phyloP scores from a whole-genome alignment of 768 basidiomycete genomes.

The Kondoa malvinella region DNA sequence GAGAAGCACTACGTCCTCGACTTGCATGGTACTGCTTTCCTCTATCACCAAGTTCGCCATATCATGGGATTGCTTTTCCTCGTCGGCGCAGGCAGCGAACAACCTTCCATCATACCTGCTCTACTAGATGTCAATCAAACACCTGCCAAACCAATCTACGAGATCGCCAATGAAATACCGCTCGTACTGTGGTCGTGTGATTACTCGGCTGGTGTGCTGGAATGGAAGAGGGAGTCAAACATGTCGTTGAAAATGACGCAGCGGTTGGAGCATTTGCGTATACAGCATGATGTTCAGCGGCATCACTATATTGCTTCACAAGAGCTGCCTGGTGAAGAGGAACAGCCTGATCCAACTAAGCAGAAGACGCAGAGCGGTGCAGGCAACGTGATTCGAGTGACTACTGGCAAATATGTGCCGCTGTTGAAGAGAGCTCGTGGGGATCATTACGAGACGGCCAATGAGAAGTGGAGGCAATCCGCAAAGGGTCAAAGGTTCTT shows the following conservation, averaged over 20 bases:
- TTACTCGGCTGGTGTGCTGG: slow-evolving; percentile 48
- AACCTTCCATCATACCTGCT: slow-evolving; percentile 48
- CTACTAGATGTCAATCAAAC: slow-evolving; percentile 41
- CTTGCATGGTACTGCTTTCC: slow-evolving; percentile 68
- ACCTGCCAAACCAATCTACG: slow-evolving; percentile 58
- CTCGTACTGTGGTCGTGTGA: slow-evolving; percentile 81
- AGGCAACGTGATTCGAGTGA: slow-evolving; percentile 55
- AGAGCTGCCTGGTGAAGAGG: slow-evolving; percentile 33
- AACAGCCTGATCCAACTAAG: slow-evolving; percentile 18
- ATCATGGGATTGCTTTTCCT: slow-evolving; percentile 85
- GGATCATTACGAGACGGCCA: slow-evolving; percentile 53
- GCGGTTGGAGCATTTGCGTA: slow-evolving; percentile 35
- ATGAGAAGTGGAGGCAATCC: slow-evolving; percentile 47
- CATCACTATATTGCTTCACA: slow-evolving; percentile 37
- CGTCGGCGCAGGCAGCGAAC: slow-evolving; percentile 62
- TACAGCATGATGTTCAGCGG: slow-evolving; percentile 42
- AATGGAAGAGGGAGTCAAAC: slow-evolving; percentile 47
- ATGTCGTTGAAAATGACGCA: background rate
- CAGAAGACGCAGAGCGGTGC: slow-evolving; percentile 40
- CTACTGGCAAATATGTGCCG: slow-evolving; percentile 48
- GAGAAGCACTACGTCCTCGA: slow-evolving; percentile 52
- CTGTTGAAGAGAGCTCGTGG: slow-evolving; percentile 51
- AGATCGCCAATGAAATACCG: slow-evolving; percentile 82
- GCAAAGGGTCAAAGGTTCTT: background rate
- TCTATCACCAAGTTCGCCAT: slow-evolving; percentile 91